Conservation (phyloP, 2,329 filamentous ascomycete genomes). For the Hymenoscyphus fructigenus region DNA sequence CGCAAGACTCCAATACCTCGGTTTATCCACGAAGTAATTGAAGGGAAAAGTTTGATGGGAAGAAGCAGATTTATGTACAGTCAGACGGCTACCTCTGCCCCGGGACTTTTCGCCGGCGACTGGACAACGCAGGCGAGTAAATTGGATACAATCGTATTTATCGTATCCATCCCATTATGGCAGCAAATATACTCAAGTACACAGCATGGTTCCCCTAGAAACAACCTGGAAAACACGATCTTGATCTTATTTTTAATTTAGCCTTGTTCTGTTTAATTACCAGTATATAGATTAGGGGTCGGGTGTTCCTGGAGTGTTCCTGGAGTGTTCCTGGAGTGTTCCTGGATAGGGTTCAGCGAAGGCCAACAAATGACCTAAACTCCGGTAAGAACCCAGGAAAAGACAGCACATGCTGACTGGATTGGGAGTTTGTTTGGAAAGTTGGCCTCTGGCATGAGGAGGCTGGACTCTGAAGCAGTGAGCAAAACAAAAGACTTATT, state of each 20-base stretch:
- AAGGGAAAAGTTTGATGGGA: not conserved
- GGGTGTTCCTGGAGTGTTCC: constrained; percentile 1
- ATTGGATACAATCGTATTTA: not conserved
- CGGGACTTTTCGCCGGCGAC: not conserved
- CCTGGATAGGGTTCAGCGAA: not conserved
- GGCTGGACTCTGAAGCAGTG: not conserved
- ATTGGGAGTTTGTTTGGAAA: not conserved
- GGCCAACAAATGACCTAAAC: not conserved
- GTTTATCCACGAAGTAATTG: not conserved
- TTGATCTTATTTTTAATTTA: constrained; percentile 5
- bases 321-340: too few species aligned
- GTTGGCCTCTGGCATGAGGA: not conserved
- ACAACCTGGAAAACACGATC: constrained; percentile 4
- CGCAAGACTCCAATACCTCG: not conserved
- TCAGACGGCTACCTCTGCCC: not conserved
- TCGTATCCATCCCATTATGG: not conserved
- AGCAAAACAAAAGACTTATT: not conserved
- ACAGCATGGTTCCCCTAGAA: constrained; percentile 1
- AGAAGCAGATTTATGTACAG: not conserved
- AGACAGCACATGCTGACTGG: not conserved
- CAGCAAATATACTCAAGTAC: not conserved
- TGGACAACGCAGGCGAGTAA: not conserved
- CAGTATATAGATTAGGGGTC: not conserved
- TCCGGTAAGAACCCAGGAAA: not conserved
- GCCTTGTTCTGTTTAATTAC: not conserved